A percentile compares a stretch with the other conserved stretches of the same genome.
Evolutionary conservation across 129 eudicot genomes (phyloP).

Genomic region (Pittosporum tobira): DNA sequence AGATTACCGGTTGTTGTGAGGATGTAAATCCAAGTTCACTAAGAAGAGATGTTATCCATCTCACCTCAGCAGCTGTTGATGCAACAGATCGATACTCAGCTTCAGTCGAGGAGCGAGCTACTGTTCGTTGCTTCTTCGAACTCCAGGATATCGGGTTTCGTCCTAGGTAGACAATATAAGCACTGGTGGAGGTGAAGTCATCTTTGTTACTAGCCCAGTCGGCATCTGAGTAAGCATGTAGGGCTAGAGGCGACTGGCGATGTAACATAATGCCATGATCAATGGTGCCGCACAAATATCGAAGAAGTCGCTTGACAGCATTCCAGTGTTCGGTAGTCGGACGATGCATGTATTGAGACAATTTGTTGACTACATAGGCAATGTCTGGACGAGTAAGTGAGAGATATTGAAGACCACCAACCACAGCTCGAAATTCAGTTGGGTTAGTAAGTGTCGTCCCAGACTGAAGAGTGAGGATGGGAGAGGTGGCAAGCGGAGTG

Average conservation of each 20-base stretch:
- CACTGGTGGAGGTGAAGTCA: neutral
- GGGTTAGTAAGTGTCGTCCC: neutral
- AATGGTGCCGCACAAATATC: neutral
- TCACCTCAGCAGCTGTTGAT: too few relatives aligned
- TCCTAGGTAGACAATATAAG: neutral
- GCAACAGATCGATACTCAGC: too few relatives aligned
- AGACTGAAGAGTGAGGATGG: neutral
- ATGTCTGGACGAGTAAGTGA: neutral
- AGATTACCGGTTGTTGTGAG: neutral
- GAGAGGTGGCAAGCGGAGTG: neutral
- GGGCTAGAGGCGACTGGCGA: neutral
- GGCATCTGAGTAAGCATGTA: too few relatives aligned
- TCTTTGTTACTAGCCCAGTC: neutral
- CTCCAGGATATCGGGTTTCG: too few relatives aligned
- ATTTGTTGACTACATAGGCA: neutral
- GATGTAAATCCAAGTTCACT: neutral
- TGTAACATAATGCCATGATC: neutral
- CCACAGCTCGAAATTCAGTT: neutral
- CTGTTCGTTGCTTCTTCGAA: too few relatives aligned
- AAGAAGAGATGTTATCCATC: neutral
- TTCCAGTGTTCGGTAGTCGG: neutral
- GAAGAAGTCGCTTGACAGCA: neutral
- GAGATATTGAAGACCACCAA: neutral
- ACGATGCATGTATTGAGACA: neutral
- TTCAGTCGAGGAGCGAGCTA: neutral